Conservation (phyloP, 1,139 yeast genomes). For the Blastobotrys elegans region DNA sequence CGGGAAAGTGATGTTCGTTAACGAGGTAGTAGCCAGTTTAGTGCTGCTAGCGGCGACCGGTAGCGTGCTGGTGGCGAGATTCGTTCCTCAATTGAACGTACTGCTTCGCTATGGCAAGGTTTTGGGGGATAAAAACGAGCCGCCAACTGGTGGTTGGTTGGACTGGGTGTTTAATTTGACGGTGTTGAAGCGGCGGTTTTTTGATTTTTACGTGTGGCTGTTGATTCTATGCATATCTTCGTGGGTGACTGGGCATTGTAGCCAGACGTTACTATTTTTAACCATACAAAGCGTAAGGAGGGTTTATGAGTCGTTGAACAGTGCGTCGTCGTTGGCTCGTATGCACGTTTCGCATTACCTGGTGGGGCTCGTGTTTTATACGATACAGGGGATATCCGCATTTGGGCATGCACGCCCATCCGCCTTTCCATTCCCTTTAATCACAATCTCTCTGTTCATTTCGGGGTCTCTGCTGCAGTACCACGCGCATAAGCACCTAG, state of each 20-base stretch:
- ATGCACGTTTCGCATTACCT: conserved; percentile 76
- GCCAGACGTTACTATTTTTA: conserved; percentile 31
- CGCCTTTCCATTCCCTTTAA: too few species aligned
- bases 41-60: conserved; percentile 9
- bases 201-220: conserved; percentile 39
- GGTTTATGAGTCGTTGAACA: conserved; percentile 53
- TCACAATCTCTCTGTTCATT: conserved; percentile 32
- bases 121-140: conserved; percentile 6
- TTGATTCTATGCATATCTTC: conserved; percentile 17
- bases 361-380: conserved; percentile 67
- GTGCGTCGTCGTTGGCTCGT: conserved; percentile 47
- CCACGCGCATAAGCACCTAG: conserved; percentile 54
- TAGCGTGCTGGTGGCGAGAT: conserved; percentile 29
- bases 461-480: conserved; percentile 53
- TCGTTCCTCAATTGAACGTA: conserved; percentile 22
- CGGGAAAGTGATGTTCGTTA: too few species aligned
- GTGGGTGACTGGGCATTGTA: conserved; percentile 12
- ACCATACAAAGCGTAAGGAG: conserved; percentile 63
- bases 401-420: background rate
- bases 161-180: conserved; percentile 25
- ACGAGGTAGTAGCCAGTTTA: background rate
- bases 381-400: conserved; percentile 35
- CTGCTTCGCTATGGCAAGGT: conserved; percentile 29
- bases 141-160: conserved; percentile 21
- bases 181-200: conserved; percentile 47